Conservation (phyloP, 2,329 filamentous ascomycete genomes). For the Penicillium polonicum region DNA sequence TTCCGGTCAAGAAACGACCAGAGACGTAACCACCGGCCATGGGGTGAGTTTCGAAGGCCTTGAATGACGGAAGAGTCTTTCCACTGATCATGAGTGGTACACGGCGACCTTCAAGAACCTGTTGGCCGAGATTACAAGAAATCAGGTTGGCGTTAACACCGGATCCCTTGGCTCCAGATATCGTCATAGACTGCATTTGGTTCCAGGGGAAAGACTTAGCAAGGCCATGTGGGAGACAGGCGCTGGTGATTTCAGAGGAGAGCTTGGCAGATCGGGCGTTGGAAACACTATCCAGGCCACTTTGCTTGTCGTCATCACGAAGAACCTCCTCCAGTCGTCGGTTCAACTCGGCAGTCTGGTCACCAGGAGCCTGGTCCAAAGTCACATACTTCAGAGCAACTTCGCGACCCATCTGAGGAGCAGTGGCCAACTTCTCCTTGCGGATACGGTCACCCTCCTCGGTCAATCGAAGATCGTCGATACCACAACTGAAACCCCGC, state of each 20-base stretch:
- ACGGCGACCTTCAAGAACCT: slow-evolving; percentile 89
- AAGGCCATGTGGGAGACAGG: slow-evolving; percentile 77
- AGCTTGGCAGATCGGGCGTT: slow-evolving; percentile 69
- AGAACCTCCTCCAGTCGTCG: slow-evolving; percentile 83
- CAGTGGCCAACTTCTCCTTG: slow-evolving; percentile 65
- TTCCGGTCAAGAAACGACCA: slow-evolving; percentile 95
- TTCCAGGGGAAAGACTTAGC: slow-evolving; percentile 93
- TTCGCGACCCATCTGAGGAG: slow-evolving; percentile 68
- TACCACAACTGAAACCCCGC: slow-evolving; percentile 94
- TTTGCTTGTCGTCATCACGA: slow-evolving; percentile 86
- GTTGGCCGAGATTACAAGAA: slow-evolving; percentile 94
- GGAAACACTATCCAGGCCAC: slow-evolving; percentile 82
- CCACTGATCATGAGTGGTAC: slow-evolving; percentile 98
- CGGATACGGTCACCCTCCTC: slow-evolving; percentile 71
- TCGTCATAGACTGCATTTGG: slow-evolving; percentile 99
- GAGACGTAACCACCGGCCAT: slow-evolving; percentile 91
- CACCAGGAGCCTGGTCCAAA: slow-evolving; percentile 63
- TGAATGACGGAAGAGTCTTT: slow-evolving; percentile 92
- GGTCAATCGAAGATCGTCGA: slow-evolving; percentile 90
- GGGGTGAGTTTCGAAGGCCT: slow-evolving; percentile 83
- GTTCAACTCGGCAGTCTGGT: slow-evolving; percentile 68
- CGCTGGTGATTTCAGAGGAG: slow-evolving; percentile 73
- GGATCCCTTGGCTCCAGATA: slow-evolving; percentile 90
- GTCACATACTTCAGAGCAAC: slow-evolving; percentile 88
- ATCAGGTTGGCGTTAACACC: slow-evolving; percentile 95